Evolutionary conservation across 495 filamentous ascomycete species (phyloP).

Genomic region (Articulospora tetracladia): DNA sequence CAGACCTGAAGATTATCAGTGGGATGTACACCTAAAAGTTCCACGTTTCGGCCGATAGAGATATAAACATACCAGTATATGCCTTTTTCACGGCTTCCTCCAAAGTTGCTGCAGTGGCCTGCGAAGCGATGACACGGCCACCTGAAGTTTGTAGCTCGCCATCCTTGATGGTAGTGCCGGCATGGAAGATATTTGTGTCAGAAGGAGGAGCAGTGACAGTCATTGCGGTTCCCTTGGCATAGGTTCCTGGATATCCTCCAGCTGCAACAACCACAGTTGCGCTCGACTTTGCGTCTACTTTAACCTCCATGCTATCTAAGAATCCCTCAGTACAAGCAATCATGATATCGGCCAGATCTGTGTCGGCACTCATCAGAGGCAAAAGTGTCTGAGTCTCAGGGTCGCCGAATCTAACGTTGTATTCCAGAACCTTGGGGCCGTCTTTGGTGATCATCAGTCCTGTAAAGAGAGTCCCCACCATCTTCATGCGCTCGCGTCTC

Average conservation of each 20-base stretch:
- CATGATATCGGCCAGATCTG: conserved; percentile 89
- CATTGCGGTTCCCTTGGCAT: conserved; percentile 79
- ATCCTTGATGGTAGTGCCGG: conserved; percentile 69
- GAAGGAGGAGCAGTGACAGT: conserved; percentile 19
- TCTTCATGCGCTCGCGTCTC: conserved; percentile 73
- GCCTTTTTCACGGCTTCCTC: conserved; percentile 79
- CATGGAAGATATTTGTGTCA: conserved; percentile 82
- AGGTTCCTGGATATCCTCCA: conserved; percentile 89
- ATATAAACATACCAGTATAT: conserved; percentile 57
- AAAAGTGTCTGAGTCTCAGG: conserved; percentile 94
- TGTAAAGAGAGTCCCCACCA: conserved; percentile 87
- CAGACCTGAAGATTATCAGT: conserved; percentile 41
- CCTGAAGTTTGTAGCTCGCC: conserved; percentile 70
- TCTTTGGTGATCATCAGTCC: conserved; percentile 90
- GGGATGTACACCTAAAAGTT: background rate
- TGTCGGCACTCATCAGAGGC: conserved; percentile 71
- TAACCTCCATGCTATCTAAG: conserved; percentile 66
- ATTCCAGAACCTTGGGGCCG: conserved; percentile 89
- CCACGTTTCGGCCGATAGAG: too few species aligned
- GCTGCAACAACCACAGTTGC: conserved; percentile 92
- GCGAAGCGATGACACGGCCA: conserved; percentile 88
- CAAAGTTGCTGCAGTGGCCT: conserved; percentile 69
- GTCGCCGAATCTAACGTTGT: conserved; percentile 95
- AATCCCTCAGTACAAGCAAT: conserved; percentile 75
- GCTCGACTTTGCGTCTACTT: conserved; percentile 64